A percentile compares a stretch with the other conserved stretches of the same genome.
phyloP scores from a whole-genome alignment of 352 stramenopile genomes.

The Phytopythium oedochilum region DNA sequence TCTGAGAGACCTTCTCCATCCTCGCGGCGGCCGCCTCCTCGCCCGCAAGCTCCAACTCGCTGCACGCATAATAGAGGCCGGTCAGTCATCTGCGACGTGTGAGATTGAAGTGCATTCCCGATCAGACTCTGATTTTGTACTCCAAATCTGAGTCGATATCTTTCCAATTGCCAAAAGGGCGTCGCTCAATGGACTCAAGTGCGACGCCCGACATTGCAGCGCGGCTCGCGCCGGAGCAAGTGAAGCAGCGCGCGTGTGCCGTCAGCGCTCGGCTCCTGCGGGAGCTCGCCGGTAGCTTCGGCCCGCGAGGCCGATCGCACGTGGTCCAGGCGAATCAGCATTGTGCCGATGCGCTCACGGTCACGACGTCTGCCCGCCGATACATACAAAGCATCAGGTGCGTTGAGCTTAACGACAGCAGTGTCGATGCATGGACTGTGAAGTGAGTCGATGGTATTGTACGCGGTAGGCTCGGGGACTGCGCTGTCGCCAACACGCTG shows the following conservation, averaged over 20 bases:
- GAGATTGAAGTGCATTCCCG: neutral
- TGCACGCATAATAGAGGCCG: too few relatives aligned
- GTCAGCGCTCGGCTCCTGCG: slow-evolving; percentile 24
- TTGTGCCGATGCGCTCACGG: slow-evolving; percentile 37
- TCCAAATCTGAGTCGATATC: neutral
- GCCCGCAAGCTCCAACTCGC: too few relatives aligned
- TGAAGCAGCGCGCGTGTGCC: slow-evolving; percentile 21
- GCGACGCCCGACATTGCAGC: neutral
- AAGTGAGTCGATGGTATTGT: neutral
- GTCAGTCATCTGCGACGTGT: neutral
- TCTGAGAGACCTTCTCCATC: too few relatives aligned
- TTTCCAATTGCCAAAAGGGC: neutral
- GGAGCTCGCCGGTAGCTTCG: slow-evolving; percentile 36
- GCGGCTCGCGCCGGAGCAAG: neutral
- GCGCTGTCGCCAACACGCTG: slow-evolving; percentile 48
- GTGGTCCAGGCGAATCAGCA: slow-evolving; percentile 43
- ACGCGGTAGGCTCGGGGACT: slow-evolving; percentile 34
- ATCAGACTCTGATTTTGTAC: neutral
- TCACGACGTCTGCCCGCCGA: slow-evolving; percentile 34
- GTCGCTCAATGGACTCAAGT: neutral
- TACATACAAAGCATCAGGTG: slow-evolving; percentile 40
- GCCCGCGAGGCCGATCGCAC: slow-evolving; percentile 30
- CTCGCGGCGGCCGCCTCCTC: too few relatives aligned
- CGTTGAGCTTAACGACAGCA: neutral
- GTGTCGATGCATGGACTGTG: neutral